Evolutionary conservation across 1,284 basidiomycete species (phyloP).

Genomic region (Puccinia novopanici): DNA sequence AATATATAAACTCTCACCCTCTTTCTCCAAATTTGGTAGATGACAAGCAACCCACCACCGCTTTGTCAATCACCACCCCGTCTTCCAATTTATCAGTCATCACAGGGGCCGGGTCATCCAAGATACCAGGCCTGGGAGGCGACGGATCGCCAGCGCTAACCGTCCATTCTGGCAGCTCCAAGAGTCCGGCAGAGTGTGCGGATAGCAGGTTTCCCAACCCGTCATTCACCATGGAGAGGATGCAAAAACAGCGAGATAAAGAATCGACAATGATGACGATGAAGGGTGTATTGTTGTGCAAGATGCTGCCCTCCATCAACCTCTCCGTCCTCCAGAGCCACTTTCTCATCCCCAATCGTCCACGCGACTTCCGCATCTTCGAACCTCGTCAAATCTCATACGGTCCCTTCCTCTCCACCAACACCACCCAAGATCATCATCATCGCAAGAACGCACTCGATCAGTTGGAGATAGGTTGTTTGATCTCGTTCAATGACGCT

Average conservation of each 20-base stretch:
- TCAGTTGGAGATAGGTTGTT: slow-evolving; percentile 26
- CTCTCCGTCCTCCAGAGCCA: slow-evolving; percentile 23
- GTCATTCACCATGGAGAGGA: neutral
- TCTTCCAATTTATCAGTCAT: neutral
- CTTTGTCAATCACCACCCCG: neutral
- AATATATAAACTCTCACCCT: too few relatives aligned
- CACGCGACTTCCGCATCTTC: slow-evolving; percentile 39
- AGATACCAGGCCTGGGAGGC: neutral
- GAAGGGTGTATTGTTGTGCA: slow-evolving; percentile 31
- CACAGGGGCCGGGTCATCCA: neutral
- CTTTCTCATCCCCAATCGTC: slow-evolving; percentile 28
- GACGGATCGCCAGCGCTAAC: neutral
- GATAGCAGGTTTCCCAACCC: neutral
- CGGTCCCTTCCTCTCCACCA: slow-evolving; percentile 1
- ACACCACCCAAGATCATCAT: neutral
- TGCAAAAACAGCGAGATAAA: neutral
- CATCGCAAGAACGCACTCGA: neutral
- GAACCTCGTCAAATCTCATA: slow-evolving; percentile 32
- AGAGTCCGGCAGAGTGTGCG: neutral
- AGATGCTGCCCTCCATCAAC: slow-evolving; percentile 29
- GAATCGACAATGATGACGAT: neutral
- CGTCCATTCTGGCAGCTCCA: neutral
- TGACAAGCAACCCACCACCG: neutral
- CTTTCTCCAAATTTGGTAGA: too few relatives aligned
- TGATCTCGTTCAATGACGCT: slow-evolving; percentile 30